Base-by-base conservation (phyloP, 441 rosid species). In the Geranium incanum region DNA sequence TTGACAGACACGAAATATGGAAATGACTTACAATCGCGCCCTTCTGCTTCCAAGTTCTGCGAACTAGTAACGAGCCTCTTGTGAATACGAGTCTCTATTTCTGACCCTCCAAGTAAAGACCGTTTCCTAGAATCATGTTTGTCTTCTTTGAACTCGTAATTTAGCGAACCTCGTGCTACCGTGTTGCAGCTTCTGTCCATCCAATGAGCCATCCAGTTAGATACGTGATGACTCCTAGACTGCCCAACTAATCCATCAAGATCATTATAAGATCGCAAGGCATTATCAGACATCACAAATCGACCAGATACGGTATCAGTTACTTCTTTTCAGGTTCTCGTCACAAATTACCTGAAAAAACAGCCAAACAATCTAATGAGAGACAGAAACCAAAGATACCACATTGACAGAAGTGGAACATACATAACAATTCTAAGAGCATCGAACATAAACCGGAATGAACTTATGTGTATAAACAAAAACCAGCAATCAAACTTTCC, bases 271-370 rank as follows among this genome's bases (percentile, higher is more conserved):
- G 83, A 71, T 50, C 68, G 77, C 19, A 68, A 68, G 19, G 45
- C 60, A 59, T 23, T 78, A 76, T 80, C 79, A 65, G 87, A 81
- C 91, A 87, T 87, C 66, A 70, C 72, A 75, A 41, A 6, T 55
- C 37, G 12, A 60, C 65, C 7, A 2, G 36, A 11, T 60, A 8
- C 2, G 1, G 65, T 60, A 21, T 60, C 4, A n/a, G 0, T 52
- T 52, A 52, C 19, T 52, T 52, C 6, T 13, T 12, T 48, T 48
- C 6, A n/a, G 19, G 18, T 52, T 16, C 59, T 52, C 59, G 13
- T 60, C 4, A 60, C 4, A 19, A 21, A 12, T 19, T 60, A 60
- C 65, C 65, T 60, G 36, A 60, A 60, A 7, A 50, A 16, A 1
- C 28, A 57, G 28, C 8, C 4, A 60, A 60, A 6, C 36, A 19